phyloP scores from a whole-genome alignment of 306 rosid genomes.

The Lathyrus oleraceus region DNA sequence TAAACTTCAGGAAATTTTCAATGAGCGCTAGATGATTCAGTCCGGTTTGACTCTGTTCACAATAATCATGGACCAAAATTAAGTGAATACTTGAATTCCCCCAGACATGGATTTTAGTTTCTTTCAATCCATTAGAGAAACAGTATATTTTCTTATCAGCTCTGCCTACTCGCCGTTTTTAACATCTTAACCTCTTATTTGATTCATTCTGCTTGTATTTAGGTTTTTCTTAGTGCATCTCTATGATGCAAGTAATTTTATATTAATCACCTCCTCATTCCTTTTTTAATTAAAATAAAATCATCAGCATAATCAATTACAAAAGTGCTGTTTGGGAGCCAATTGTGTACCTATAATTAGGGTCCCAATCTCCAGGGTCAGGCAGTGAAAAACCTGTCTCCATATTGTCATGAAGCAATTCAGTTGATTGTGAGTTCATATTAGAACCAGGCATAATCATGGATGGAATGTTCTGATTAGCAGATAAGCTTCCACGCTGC shows the following conservation, averaged over 20 bases:
- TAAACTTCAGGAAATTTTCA: slow-evolving; percentile 5
- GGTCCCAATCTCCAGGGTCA: slow-evolving; percentile 99
- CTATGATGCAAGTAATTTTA: neutral
- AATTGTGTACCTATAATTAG: slow-evolving; percentile 77
- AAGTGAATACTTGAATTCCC: slow-evolving; percentile 4
- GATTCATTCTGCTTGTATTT: neutral
- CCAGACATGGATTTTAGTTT: slow-evolving; percentile 10
- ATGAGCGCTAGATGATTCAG: neutral
- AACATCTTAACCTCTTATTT: neutral
- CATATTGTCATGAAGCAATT: slow-evolving; percentile 54
- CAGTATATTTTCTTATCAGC: neutral
- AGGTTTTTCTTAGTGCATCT: neutral
- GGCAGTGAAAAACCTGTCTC: slow-evolving; percentile 68
- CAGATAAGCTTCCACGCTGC: slow-evolving; percentile 61
- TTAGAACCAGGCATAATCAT: slow-evolving; percentile 49
- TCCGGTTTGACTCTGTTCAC: neutral
- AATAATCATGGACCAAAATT: slow-evolving; percentile 8
- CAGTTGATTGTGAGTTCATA: slow-evolving; percentile 53
- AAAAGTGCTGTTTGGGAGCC: slow-evolving; percentile 22
- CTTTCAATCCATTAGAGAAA: neutral
- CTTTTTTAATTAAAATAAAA: neutral
- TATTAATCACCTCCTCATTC: neutral
- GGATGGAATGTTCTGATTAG: slow-evolving; percentile 58
- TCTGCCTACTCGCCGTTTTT: neutral
- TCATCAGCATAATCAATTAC: slow-evolving; percentile 1